These are phyloP conservation scores for Solidago caesia DNA, from an alignment of 129 eudicot species.

Conservation along the genomic window DNA sequence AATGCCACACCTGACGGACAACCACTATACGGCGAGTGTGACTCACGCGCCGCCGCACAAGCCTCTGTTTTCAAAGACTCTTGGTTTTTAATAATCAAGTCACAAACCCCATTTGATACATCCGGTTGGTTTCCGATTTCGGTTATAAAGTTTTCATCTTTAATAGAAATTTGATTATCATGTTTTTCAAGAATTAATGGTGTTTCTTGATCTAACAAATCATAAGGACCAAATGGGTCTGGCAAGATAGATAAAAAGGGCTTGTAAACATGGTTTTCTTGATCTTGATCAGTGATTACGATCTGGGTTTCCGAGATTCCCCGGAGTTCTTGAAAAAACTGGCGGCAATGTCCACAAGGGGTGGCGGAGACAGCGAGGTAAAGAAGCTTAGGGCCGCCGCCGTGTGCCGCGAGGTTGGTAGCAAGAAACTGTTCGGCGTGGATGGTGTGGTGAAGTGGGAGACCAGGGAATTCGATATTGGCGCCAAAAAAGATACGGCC, in stretches of 20 bases:
- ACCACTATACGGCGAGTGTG: slow-evolving; percentile 77
- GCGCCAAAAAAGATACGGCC: slow-evolving; percentile 81
- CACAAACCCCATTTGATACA: slow-evolving; percentile 28
- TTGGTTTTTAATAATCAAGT: slow-evolving; percentile 12
- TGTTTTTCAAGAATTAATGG: slow-evolving; percentile 69
- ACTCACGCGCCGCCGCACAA: slow-evolving; percentile 59
- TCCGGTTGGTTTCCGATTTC: background rate
- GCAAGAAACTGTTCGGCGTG: slow-evolving; percentile 90
- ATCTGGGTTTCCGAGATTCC: slow-evolving; percentile 46
- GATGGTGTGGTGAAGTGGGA: slow-evolving; percentile 84
- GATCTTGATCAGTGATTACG: slow-evolving; percentile 34
- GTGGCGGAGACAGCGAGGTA: slow-evolving; percentile 73
- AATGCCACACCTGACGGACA: slow-evolving; percentile 88
- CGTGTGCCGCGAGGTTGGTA: slow-evolving; percentile 62
- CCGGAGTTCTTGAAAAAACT: slow-evolving; percentile 83
- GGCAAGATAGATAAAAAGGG: slow-evolving; percentile 46
- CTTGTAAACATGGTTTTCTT: slow-evolving; percentile 25
- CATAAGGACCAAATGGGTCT: slow-evolving; percentile 66
- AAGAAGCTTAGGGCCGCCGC: slow-evolving; percentile 38
- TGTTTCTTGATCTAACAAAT: slow-evolving; percentile 50
- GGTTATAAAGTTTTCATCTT: slow-evolving; percentile 3
- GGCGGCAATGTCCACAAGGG: slow-evolving; percentile 99
- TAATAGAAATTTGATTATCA: slow-evolving; percentile 27
- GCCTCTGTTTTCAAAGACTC: slow-evolving; percentile 44
- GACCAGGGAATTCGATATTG: slow-evolving; percentile 69